Evolutionary conservation across 345 rosid species (phyloP).

Genomic region (Cardiospermum halicacabum): DNA sequence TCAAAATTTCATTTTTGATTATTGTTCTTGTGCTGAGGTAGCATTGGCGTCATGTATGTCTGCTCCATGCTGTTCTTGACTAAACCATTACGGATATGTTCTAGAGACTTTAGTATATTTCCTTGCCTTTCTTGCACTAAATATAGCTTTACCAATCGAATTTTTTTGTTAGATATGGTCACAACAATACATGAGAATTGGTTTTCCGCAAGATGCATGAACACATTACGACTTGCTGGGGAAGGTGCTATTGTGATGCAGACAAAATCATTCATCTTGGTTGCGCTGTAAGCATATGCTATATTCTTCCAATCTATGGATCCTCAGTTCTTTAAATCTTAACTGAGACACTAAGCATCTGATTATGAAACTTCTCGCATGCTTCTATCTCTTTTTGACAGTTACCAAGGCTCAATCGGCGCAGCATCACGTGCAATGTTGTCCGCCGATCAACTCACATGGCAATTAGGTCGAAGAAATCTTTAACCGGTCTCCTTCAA

Average conservation of each 20-base stretch:
- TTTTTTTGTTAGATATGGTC: constrained; percentile 46
- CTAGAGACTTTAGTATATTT: neutral
- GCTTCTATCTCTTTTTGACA: constrained; percentile 13
- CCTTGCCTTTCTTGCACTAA: neutral
- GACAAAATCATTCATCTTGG: constrained; percentile 52
- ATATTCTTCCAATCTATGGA: neutral
- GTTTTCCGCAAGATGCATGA: constrained; percentile 77
- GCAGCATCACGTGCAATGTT: constrained; percentile 67
- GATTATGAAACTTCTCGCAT: neutral
- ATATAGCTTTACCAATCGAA: neutral
- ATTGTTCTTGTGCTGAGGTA: neutral
- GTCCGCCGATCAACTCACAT: constrained; percentile 61
- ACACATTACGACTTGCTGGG: constrained; percentile 55
- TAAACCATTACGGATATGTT: neutral
- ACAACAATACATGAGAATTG: constrained; percentile 78
- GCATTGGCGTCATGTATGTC: neutral
- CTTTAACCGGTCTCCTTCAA: constrained; percentile 17
- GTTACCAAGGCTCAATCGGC: constrained; percentile 78
- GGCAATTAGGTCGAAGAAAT: constrained; percentile 40
- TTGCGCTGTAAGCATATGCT: constrained; percentile 56
- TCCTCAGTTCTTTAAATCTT: neutral
- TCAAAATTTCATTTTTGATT: neutral
- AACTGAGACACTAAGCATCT: neutral
- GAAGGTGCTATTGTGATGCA: constrained; percentile 86
- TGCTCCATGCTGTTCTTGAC: neutral